phyloP scores from a whole-genome alignment of 257 asterid genomes.

The Mentha longifolia region DNA sequence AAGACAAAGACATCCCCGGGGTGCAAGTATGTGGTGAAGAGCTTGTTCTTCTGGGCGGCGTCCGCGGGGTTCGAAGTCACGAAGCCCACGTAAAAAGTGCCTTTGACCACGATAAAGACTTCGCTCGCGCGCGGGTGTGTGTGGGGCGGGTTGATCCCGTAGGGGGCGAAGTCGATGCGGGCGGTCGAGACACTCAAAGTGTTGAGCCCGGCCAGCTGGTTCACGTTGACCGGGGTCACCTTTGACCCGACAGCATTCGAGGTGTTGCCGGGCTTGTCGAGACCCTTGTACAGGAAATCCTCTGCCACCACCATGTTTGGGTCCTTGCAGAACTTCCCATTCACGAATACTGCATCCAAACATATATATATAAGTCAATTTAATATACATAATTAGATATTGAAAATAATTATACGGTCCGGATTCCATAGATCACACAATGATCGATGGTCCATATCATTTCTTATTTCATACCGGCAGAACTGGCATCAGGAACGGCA shows the following conservation, averaged over 20 bases:
- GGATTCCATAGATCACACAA: too few relatives aligned
- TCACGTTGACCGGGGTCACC: constrained; percentile 1
- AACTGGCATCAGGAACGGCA: constrained; percentile 6
- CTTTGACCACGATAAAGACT: neutral
- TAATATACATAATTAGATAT: too few relatives aligned
- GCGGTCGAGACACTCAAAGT: neutral
- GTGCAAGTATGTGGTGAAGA: neutral
- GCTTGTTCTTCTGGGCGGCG: constrained; percentile 3
- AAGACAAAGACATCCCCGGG: constrained; percentile 27
- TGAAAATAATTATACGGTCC: too few relatives aligned
- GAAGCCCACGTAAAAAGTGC: neutral
- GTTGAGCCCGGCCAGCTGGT: constrained; percentile 17
- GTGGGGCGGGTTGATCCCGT: constrained; percentile 1
- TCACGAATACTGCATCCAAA: neutral
- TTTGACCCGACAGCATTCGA: neutral
- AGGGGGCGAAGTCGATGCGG: constrained; percentile 3
- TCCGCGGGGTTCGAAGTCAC: constrained; percentile 1
- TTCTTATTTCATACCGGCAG: constrained; percentile 7
- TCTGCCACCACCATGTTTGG: neutral
- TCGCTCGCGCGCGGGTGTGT: constrained; percentile 3
- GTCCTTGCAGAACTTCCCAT: constrained; percentile 5
- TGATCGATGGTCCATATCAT: too few relatives aligned
- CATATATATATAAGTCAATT: too few relatives aligned
- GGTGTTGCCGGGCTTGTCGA: constrained; percentile 22
- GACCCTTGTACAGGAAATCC: constrained; percentile 14